Evolutionary conservation across 805 yeast genomes (phyloP), one percentile per base, ranked within the genome.

Genomic region (Yamadazyma phyllophila): DNA sequence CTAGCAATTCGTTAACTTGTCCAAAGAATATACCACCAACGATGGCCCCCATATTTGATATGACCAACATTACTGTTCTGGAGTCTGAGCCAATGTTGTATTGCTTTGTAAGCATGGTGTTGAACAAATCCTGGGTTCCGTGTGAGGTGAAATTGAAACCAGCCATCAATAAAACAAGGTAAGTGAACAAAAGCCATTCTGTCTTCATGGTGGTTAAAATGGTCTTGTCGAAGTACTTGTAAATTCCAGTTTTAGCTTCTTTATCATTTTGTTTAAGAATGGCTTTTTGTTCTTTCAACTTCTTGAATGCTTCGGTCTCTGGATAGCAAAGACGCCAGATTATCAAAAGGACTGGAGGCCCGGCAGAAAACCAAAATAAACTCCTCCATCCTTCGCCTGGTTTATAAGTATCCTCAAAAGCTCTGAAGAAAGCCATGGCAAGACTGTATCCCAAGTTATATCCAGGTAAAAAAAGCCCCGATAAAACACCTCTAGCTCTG

Each of bases 141-240:
- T 85, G 92, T 7, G 87, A 77, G 67, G 78, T 75, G 66, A 83
- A 85, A 63, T 83, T 84, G 71, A 82, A 80, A 14, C 84, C 86
- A 14, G 85, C 74, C 83, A 83, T 77, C 59, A 82, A 37, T 45
- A 66, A 50, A 5, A 67, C 56, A 49, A 63, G 51, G 51, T 66
- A 67, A 42, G 59, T 55, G 49, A 66, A 54, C 47, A 63, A 53
- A 27, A 65, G 56, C 72, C 72, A 67, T 60, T 85, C 80, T 12
- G 60, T 52, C 62, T 72, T 46, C 70, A 55, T 5, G 7, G 58
- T 50, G 9, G 36, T 39, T 3, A 47, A 34, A 16, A 50, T 47
- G 5, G 51, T 38, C 11, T 30, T 45, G 34, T 50, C 53, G 26
- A 50, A 20, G 30, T 42, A 45, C 30, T 38, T 45, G 10, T 46